Conservation (phyloP, 495 filamentous ascomycete genomes). For the Poronia punctata region DNA sequence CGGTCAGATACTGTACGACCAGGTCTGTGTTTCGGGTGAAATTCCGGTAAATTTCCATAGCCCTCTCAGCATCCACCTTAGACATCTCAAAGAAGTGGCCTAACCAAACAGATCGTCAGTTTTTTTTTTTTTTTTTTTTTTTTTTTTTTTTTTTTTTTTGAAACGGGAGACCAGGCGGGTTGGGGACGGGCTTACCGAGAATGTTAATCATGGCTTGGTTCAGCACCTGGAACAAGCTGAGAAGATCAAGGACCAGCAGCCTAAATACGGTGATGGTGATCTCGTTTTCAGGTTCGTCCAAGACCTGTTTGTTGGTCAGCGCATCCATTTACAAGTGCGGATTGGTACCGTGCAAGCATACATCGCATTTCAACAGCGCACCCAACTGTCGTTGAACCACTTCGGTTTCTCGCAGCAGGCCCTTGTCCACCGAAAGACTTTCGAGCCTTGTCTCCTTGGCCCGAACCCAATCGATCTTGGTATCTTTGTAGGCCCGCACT, state of each 20-base stretch:
- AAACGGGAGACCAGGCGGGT: not conserved
- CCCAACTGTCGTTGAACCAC: slow-evolving; percentile 82
- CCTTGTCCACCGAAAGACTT: slow-evolving; percentile 84
- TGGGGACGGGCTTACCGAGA: slow-evolving; percentile 53
- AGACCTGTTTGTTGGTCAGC: slow-evolving; percentile 47
- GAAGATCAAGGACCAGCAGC: slow-evolving; percentile 80
- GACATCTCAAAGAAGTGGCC: slow-evolving; percentile 99
- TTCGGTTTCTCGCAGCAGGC: slow-evolving; percentile 87
- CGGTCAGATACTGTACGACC: slow-evolving; percentile 82
- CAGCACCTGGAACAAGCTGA: slow-evolving; percentile 88
- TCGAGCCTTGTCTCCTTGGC: slow-evolving; percentile 76
- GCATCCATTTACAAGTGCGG: not conserved
- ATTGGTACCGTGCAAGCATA: slow-evolving; percentile 33
- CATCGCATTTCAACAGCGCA: slow-evolving; percentile 82
- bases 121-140: too few species aligned
- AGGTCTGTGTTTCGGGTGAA: slow-evolving; percentile 90
- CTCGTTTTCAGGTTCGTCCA: slow-evolving; percentile 92
- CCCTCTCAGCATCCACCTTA: slow-evolving; percentile 82
- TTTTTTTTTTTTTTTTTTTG: too few species aligned
- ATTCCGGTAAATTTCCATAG: slow-evolving; percentile 84
- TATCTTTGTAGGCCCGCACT: slow-evolving; percentile 72
- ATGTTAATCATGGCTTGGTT: slow-evolving; percentile 99
- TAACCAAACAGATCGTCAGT: slow-evolving; percentile 35
- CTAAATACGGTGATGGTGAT: slow-evolving; percentile 96
- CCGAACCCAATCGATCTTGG: slow-evolving; percentile 84